phyloP scores from a whole-genome alignment of 129 eudicot species.

The Saposhnikovia divaricata region DNA sequence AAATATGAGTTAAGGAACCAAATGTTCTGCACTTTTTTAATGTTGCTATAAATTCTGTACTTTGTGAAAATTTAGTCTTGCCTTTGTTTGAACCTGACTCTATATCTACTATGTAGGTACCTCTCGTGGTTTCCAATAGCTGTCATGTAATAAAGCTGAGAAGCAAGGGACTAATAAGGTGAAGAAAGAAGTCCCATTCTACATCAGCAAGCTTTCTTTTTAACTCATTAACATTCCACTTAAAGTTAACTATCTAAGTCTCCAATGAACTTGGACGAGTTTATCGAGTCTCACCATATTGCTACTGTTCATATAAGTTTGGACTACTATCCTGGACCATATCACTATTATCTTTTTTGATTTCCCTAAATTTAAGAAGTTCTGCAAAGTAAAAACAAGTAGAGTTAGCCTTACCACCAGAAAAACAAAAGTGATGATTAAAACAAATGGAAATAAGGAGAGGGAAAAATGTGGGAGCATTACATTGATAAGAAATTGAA shows the following conservation, averaged over 20 bases:
- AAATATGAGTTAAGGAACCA: too few relatives aligned
- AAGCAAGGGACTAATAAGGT: slow-evolving; percentile 69
- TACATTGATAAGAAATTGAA: background rate
- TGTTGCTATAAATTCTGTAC: background rate
- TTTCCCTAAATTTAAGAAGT: slow-evolving; percentile 47
- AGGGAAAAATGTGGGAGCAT: background rate
- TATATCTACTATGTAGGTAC: slow-evolving; percentile 18
- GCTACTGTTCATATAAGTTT: slow-evolving; percentile 19
- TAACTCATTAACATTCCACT: slow-evolving; percentile 9
- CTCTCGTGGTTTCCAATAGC: slow-evolving; percentile 97
- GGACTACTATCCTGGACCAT: slow-evolving; percentile 12
- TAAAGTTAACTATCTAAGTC: slow-evolving; percentile 18
- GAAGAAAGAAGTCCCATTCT: slow-evolving; percentile 93
- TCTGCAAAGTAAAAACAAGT: slow-evolving; percentile 41
- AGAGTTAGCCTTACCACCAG: background rate
- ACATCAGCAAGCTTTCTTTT: slow-evolving; percentile 33
- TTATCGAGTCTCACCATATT: slow-evolving; percentile 9
- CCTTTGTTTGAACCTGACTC: background rate
- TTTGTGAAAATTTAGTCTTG: background rate
- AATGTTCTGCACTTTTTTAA: too few relatives aligned
- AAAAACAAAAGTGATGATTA: background rate
- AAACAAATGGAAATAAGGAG: background rate
- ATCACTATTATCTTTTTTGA: slow-evolving; percentile 37
- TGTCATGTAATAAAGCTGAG: slow-evolving; percentile 76
- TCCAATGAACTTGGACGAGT: slow-evolving; percentile 10